These are phyloP conservation scores for Fusarium burgessii DNA, from an alignment of 2,329 filamentous ascomycete species.

Conservation along the genomic window DNA sequence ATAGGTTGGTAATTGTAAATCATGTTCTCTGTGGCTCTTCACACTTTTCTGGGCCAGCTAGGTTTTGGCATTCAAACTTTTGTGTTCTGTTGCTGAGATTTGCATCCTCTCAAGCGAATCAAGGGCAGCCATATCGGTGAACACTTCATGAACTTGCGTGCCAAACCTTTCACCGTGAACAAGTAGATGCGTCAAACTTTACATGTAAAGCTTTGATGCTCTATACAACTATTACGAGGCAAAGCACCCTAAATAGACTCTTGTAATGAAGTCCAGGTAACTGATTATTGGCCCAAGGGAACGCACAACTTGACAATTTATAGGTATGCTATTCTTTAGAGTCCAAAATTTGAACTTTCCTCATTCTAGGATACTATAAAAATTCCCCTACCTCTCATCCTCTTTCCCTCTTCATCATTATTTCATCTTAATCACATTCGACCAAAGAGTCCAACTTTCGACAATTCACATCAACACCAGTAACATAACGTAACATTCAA, in stretches of 20 bases:
- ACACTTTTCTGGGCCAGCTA: background rate
- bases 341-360: background rate
- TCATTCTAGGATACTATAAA: background rate
- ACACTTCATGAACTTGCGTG: too few relatives aligned
- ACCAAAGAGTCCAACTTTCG: background rate
- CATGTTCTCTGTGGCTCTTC: background rate
- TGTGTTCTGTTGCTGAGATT: too few relatives aligned
- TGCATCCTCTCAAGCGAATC: too few relatives aligned
- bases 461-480: background rate
- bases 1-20: fast-evolving
- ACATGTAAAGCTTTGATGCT: too few relatives aligned
- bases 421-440: background rate
- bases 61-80: too few relatives aligned
- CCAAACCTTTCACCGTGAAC: too few relatives aligned
- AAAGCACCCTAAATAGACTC: too few relatives aligned
- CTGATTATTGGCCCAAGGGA: background rate
- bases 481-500: background rate
- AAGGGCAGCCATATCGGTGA: too few relatives aligned
- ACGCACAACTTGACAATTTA: background rate
- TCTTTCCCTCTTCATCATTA: background rate
- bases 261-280: background rate
- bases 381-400: too few relatives aligned
- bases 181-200: too few relatives aligned
- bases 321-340: background rate
- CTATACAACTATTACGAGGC: too few relatives aligned